These are phyloP conservation scores for Aphanomyces stellatus DNA, from an alignment of 352 stramenopile species.

Conservation along the genomic window DNA sequence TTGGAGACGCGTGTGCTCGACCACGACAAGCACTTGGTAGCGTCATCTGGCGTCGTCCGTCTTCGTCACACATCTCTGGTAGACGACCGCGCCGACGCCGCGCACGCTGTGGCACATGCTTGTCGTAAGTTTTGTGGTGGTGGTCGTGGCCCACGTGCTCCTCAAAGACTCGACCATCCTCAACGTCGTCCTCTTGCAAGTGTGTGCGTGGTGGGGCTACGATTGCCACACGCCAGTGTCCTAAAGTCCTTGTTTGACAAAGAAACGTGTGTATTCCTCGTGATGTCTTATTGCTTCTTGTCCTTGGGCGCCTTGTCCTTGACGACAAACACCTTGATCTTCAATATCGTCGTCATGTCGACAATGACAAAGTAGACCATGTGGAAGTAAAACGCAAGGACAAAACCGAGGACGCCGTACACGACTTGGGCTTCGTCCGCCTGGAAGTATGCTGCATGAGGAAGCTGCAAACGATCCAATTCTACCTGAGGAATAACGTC, in stretches of 20 bases:
- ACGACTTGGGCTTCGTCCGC: constrained; percentile 56
- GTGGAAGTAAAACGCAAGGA: constrained; percentile 54
- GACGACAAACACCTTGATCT: constrained; percentile 64
- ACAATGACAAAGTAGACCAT: constrained; percentile 79
- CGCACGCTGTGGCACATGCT: neutral
- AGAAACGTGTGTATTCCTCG: neutral
- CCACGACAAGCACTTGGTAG: constrained; percentile 32
- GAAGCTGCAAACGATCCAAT: neutral
- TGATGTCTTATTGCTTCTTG: neutral
- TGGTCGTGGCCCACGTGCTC: neutral
- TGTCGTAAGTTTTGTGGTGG: neutral
- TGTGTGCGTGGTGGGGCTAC: constrained; percentile 10
- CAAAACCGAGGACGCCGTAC: constrained; percentile 71
- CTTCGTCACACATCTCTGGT: constrained; percentile 25
- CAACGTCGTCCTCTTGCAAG: neutral
- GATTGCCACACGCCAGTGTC: neutral
- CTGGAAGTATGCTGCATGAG: constrained; percentile 24
- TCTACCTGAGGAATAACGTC: constrained; percentile 66
- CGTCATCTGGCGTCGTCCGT: constrained; percentile 16
- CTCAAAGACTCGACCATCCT: neutral
- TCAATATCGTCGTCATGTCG: constrained; percentile 63
- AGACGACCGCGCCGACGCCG: neutral
- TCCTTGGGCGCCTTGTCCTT: constrained; percentile 7
- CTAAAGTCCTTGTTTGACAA: neutral
- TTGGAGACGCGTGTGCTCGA: constrained; percentile 51